Conservation (phyloP, 441 rosid species). For the Corymbia calophylla region DNA sequence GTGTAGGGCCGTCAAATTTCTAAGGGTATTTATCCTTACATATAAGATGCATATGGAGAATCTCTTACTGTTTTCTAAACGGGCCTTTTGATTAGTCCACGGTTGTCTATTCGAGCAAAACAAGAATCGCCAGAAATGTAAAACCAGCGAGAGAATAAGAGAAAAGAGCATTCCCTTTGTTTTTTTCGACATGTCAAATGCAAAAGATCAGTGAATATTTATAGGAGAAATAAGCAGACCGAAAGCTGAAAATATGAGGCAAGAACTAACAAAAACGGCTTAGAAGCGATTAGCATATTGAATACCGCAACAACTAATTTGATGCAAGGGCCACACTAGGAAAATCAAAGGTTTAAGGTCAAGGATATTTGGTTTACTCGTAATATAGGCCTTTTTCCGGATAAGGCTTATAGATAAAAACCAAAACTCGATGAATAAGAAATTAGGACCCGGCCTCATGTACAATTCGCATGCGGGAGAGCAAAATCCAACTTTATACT, state of each 20-base stretch:
- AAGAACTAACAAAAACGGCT: not conserved
- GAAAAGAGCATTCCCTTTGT: not conserved
- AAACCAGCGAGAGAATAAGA: not conserved
- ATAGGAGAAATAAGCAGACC: not conserved
- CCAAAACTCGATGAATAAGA: too few species aligned
- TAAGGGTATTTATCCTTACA: not conserved
- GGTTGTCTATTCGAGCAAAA: not conserved
- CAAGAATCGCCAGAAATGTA: not conserved
- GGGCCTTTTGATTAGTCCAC: accelerated
- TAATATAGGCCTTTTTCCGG: too few species aligned
- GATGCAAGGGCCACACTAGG: too few species aligned
- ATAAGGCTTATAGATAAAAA: too few species aligned
- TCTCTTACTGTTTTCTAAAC: accelerated
- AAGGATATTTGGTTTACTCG: too few species aligned
- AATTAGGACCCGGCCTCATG: too few species aligned
- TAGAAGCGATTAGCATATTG: too few species aligned
- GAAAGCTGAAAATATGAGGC: not conserved
- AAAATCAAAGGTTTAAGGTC: too few species aligned
- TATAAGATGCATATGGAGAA: not conserved
- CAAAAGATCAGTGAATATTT: accelerated
- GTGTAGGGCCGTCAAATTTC: not conserved
- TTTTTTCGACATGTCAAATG: accelerated
- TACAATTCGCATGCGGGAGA: too few species aligned
- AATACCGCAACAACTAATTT: too few species aligned
- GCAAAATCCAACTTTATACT: too few species aligned